These are phyloP conservation scores for Alternaria postmessia DNA, from an alignment of 2,329 filamentous ascomycete genomes.

Conservation along the genomic window DNA sequence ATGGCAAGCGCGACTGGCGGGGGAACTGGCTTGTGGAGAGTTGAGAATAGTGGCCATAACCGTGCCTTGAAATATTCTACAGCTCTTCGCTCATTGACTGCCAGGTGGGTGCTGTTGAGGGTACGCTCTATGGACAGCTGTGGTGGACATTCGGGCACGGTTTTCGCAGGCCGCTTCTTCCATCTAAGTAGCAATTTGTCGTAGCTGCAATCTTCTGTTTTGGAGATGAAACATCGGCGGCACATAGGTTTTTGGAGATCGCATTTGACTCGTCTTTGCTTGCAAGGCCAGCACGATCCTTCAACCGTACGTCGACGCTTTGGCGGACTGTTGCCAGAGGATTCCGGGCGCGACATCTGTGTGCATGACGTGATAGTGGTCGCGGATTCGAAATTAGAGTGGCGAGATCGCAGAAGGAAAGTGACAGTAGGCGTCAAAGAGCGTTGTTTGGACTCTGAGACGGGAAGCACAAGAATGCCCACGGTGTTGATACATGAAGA, in stretches of 20 bases:
- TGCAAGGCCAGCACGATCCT: conserved; percentile 20
- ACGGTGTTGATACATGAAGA: conserved; percentile 10
- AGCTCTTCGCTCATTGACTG: conserved; percentile 21
- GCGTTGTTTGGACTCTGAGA: background rate
- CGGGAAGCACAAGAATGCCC: background rate
- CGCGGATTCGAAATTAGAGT: background rate
- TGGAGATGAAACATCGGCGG: conserved; percentile 9
- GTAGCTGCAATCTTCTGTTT: conserved; percentile 16
- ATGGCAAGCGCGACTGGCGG: conserved; percentile 20
- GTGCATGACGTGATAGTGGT: conserved; percentile 17
- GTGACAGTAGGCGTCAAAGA: background rate
- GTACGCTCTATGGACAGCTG: conserved; percentile 5
- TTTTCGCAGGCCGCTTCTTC: conserved; percentile 20
- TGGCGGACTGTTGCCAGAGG: conserved; percentile 17
- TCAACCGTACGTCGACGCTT: conserved; percentile 19
- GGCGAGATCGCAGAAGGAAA: conserved; percentile 1
- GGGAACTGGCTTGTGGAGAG: conserved; percentile 15
- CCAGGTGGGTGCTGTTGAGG: conserved; percentile 9
- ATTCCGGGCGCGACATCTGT: conserved; percentile 17
- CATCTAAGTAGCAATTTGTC: conserved; percentile 15
- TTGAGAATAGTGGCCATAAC: conserved; percentile 24
- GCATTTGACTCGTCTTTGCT: conserved; percentile 16
- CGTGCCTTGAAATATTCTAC: conserved; percentile 24
- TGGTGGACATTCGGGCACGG: conserved; percentile 6
- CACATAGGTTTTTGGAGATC: conserved; percentile 14